Evolutionary conservation across 129 eudicot genomes (phyloP), one percentile per base, ranked within the genome.

Genomic region (Saposhnikovia divaricata): DNA sequence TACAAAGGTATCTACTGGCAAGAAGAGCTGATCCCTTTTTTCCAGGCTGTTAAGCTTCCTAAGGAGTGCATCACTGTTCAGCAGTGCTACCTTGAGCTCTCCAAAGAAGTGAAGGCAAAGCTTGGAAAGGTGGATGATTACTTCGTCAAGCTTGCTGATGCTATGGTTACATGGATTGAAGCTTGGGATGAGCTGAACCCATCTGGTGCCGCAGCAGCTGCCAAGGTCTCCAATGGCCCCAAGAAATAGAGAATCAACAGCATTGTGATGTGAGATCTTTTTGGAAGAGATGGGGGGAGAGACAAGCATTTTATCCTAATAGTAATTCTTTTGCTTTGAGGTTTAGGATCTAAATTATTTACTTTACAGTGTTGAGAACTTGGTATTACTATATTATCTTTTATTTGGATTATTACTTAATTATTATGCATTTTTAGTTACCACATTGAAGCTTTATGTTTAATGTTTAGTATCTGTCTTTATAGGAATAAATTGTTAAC

Each of bases 1-100:
- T 89, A 89, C 85, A 86, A 89, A 72, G 92, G 92, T 12, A 89
- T 89, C 82, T 88, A 78, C 86, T 88, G 92, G 92, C 92, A 88
- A 70, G 92, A 88, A 40, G 92, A 88, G 82, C 77, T 83, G 78
- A 89, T 89, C 86, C 92, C 92, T 5, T 89, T 89, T 68, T 89
- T 89, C 90, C 92, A 89, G 74, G 83, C 84, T 8, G 87, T 65
- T 6, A 34, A 73, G 51, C 86, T 89, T 72, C 83, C 90, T 0
- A 89, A 89, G 82, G 90, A 86, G 11, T 85, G 89, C 89, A 88
- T 81, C 59, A 83, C 86, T 14, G 87, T 86, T 16, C 91, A 88
- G 44, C 80, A 85, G 48, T 88, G 91, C 84, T 88, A 88, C 83
- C 21, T 88, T 6, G 91, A 88, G 81, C 89, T 88, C 84, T 61